Percentiles rank a stretch among this genome's conserved stretches.
Conservation (phyloP, 139 green algal genomes). For the Auxenochlorella pyrenoidosa region DNA sequence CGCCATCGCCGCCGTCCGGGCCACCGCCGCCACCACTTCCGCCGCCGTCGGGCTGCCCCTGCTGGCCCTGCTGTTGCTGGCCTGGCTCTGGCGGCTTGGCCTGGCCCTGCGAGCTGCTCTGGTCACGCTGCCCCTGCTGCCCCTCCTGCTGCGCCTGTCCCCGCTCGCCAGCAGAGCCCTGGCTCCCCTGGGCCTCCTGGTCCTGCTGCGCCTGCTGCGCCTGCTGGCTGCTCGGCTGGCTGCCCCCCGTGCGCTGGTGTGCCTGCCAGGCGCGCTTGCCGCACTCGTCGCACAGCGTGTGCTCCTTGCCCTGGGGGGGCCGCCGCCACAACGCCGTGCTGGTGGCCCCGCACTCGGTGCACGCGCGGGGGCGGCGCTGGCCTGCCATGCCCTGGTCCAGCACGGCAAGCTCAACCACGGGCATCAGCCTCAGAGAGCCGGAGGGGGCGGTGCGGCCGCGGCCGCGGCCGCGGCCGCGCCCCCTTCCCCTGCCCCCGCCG, state of each 20-base stretch:
- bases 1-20: neutral
- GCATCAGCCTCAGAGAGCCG: neutral
- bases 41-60: neutral
- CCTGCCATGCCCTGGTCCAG: neutral
- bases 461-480: neutral
- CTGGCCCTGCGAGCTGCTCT: neutral
- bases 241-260: neutral
- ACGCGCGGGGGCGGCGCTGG: neutral
- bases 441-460: neutral
- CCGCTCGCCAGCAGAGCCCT: neutral
- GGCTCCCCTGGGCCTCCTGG: neutral
- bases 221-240: neutral
- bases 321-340: neutral
- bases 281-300: slow-evolving; percentile 12
- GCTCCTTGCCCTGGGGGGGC: neutral
- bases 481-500: neutral
- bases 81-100: neutral
- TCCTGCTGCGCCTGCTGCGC: neutral
- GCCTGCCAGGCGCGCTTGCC: slow-evolving; percentile 3
- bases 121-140: neutral
- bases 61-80: neutral
- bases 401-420: neutral
- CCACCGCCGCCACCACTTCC: neutral
- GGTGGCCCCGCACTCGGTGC: neutral
- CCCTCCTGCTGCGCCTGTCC: neutral